Base-by-base conservation (phyloP, 805 yeast genomes). In the Ogataea chonburiensis region DNA sequence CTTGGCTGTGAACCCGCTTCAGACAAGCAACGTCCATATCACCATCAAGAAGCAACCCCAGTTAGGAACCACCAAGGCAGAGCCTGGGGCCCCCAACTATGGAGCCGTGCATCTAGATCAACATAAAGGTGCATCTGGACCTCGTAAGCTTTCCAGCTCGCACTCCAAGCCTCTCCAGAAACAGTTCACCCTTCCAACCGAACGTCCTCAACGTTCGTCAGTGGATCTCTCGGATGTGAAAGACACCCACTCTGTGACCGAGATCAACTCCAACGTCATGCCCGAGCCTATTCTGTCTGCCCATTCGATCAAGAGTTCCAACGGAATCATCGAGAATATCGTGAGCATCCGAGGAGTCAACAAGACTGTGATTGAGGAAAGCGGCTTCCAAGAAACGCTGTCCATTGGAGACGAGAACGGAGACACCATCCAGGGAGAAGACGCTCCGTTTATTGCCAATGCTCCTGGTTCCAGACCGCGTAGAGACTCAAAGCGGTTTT, bases 341-440 rank as follows among this genome's bases (percentile, higher is more conserved):
- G 78, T 87, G n/a, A 83, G 81, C 33, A 83, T 83, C 17, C 79
- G 81, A 54, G 96, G 96, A 36, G 84, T 85, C 14, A 79, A 78
- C 50, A 87, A 87, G 67, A 86, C 94, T 3, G 84, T 87, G 43
- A 86, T 87, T 51, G 91, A 83, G 50, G 81, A 74, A 27, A 53
- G 53, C 44, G 72, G 66, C 38, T 65, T 67, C 25, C 77, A 75
- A 15, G 64, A 60, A 24, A 18, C 36, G 13, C 16, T 27, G 28
- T 24, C 24, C 27, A 27, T 30, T 26, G 31, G 20, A 21, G 37
- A 28, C 24, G 60, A 52, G 7, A 34, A 37, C 12, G 47, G 37
- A 5, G 52, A 31, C 16, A 25, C 28, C 20, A 19, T 27, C 24
- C 20, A 25, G 19, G 30, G 35, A 28, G 36, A 34, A 24, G 41